These are phyloP conservation scores for Metschnikowia anglica DNA, from an alignment of 805 yeast species.

Conservation along the genomic window DNA sequence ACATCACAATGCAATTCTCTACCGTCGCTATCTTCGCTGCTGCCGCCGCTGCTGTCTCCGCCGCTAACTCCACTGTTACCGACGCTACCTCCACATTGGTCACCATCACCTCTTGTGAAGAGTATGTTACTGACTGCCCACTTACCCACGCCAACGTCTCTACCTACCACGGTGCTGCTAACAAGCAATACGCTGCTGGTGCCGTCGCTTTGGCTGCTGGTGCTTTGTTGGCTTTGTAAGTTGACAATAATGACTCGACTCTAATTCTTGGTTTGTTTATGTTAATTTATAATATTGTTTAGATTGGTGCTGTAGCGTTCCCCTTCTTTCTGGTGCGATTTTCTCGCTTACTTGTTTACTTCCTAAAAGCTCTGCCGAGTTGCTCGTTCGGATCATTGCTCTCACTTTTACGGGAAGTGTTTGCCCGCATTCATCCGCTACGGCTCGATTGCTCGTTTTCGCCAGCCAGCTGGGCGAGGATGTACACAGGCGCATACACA, in stretches of 20 bases:
- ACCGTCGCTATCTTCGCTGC: slow-evolving; percentile 24
- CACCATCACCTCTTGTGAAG: slow-evolving; percentile 24
- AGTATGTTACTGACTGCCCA: slow-evolving; percentile 23
- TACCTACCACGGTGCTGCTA: slow-evolving; percentile 23
- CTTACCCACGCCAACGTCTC: slow-evolving; percentile 18
- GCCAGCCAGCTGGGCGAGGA: no score
- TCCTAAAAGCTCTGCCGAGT: no score
- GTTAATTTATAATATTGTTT: slow-evolving; percentile 13
- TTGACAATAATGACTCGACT: slow-evolving; percentile 6
- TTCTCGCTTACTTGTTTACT: no score
- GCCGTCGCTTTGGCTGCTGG: slow-evolving; percentile 28
- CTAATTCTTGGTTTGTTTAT: slow-evolving; percentile 19
- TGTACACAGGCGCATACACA: no score
- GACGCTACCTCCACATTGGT: slow-evolving; percentile 20
- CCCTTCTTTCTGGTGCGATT: no score
- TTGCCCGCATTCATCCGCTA: no score
- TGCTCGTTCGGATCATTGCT: no score
- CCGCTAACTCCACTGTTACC: slow-evolving; percentile 19
- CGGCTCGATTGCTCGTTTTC: no score
- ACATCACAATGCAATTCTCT: slow-evolving; percentile 24
- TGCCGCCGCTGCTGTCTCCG: slow-evolving; percentile 22
- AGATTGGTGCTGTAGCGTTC: not conserved
- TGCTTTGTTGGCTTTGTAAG: slow-evolving; percentile 34
- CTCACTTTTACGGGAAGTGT: no score
- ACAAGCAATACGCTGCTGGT: slow-evolving; percentile 30